phyloP scores from a whole-genome alignment of 331 rosid species.

The Pyrus hybrid region DNA sequence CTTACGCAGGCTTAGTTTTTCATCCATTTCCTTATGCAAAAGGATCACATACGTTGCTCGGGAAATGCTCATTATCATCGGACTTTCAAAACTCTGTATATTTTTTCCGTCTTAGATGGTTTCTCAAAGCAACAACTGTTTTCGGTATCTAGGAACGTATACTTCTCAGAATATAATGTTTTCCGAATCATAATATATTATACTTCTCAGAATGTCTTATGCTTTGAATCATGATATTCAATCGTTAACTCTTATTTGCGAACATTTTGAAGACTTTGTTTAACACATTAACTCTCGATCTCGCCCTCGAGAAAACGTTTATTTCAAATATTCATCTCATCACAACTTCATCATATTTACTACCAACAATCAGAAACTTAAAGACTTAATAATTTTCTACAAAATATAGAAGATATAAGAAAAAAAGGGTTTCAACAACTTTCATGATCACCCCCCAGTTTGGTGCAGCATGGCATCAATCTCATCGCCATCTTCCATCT shows the following conservation, averaged over 20 bases:
- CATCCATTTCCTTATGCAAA: not conserved
- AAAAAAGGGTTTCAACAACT: not conserved
- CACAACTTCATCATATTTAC: too few relatives aligned
- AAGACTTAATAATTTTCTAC: too few relatives aligned
- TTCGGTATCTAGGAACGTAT: constrained; percentile 2
- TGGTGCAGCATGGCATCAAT: constrained; percentile 70
- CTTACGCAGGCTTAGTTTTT: not conserved
- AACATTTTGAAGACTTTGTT: not conserved
- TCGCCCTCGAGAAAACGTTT: too few relatives aligned
- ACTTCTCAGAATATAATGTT: constrained; percentile 2
- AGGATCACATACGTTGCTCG: not conserved
- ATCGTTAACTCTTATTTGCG: not conserved
- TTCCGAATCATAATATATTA: not conserved
- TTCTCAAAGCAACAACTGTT: constrained; percentile 1
- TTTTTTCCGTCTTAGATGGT: not conserved
- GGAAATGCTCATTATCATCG: not conserved
- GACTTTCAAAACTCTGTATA: not conserved
- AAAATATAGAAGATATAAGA: too few relatives aligned
- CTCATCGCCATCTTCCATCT: constrained; percentile 71
- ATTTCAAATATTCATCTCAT: too few relatives aligned
- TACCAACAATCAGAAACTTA: not conserved
- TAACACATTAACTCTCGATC: too few relatives aligned
- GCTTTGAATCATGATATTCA: not conserved
- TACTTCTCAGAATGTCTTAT: not conserved
- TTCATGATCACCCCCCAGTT: constrained; percentile 35